phyloP scores from a whole-genome alignment of 495 filamentous ascomycete genomes.

The Penicillium robsamsonii region DNA sequence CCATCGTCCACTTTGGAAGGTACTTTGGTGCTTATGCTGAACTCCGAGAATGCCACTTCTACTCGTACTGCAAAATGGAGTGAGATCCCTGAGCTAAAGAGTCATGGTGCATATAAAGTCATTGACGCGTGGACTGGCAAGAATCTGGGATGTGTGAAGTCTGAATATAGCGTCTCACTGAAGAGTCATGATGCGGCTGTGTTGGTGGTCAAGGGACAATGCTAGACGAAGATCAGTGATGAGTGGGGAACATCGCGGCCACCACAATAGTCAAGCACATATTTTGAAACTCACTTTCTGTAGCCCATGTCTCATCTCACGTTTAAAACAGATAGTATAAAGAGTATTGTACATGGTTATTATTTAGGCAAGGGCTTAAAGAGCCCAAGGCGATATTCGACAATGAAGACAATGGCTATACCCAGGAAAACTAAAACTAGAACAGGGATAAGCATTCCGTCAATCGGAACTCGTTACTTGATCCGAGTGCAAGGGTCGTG shows the following conservation, averaged over 20 bases:
- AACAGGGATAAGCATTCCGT: neutral
- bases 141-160: constrained; percentile 46
- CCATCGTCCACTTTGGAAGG: constrained; percentile 42
- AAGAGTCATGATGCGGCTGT: constrained; percentile 51
- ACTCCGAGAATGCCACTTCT: constrained; percentile 37
- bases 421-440: neutral
- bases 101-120: constrained; percentile 43
- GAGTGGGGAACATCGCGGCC: neutral
- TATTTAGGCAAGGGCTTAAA: neutral
- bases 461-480: neutral
- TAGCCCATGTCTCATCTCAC: no score
- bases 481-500: neutral
- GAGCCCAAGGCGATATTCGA: neutral
- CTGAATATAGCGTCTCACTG: constrained; percentile 35
- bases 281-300: no score
- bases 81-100: constrained; percentile 54
- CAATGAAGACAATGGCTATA: neutral
- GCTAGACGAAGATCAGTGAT: constrained; percentile 16
- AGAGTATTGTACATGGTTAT: neutral
- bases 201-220: constrained; percentile 38
- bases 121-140: constrained; percentile 54
- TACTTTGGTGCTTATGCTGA: constrained; percentile 55
- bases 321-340: neutral
- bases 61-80: constrained; percentile 46
- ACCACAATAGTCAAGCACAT: neutral